These are phyloP conservation scores for Alternaria brassicicola DNA, from an alignment of 2,329 filamentous ascomycete genomes.

Conservation along the genomic window DNA sequence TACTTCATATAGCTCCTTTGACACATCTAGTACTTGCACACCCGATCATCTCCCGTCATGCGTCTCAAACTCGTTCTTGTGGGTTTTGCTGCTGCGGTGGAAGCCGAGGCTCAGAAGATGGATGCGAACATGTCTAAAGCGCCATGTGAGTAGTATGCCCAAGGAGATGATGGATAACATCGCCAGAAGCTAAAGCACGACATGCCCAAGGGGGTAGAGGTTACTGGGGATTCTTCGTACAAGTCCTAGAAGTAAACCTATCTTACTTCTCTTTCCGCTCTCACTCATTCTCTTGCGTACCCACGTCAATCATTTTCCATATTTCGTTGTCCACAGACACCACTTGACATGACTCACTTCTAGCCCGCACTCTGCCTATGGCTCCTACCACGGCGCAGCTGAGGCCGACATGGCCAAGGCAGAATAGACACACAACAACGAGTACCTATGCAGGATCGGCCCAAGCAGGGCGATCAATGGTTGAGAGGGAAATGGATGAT, in stretches of 20 bases:
- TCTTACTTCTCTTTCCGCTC: not conserved
- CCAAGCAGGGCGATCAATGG: not conserved
- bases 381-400: not conserved
- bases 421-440: not conserved
- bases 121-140: not conserved
- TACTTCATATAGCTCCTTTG: not conserved
- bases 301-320: not conserved
- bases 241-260: not conserved
- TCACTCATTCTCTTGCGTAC: not conserved
- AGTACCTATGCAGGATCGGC: too few relatives aligned
- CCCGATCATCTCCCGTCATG: slow-evolving; percentile 16
- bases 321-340: not conserved
- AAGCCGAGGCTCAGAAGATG: slow-evolving; percentile 1
- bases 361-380: not conserved
- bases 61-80: slow-evolving; percentile 18
- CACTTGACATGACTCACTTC: not conserved
- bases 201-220: not conserved
- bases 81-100: slow-evolving; percentile 8
- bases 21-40: not conserved
- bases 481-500: not conserved
- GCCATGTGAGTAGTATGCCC: not conserved
- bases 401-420: not conserved
- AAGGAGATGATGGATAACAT: not conserved
- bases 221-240: not conserved
- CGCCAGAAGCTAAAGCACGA: not conserved